phyloP scores from a whole-genome alignment of 2,329 filamentous ascomycete species.

The Metarhizium brunneum region DNA sequence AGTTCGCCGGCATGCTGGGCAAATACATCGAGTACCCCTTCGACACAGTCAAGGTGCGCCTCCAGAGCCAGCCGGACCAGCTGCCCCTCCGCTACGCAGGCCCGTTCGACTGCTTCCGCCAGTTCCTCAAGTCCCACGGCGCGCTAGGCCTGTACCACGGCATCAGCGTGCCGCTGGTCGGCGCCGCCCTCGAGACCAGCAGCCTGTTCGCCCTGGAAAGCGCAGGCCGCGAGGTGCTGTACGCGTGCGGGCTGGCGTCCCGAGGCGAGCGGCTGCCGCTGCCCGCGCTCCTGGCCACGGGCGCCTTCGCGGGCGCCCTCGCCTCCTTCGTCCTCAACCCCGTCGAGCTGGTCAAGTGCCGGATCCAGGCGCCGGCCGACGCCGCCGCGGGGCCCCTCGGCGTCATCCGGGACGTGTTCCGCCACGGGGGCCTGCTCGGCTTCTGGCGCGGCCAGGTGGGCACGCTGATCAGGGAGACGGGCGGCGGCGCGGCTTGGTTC shows the following conservation, averaged over 20 bases:
- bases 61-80: conserved; percentile 89
- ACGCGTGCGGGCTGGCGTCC: conserved; percentile 37
- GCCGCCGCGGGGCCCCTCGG: conserved; percentile 52
- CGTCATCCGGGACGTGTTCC: conserved; percentile 72
- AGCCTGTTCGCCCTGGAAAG: conserved; percentile 86
- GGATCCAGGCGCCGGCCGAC: conserved; percentile 72
- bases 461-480: conserved; percentile 87
- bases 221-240: conserved; percentile 44
- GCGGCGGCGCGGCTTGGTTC: conserved; percentile 95
- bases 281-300: conserved; percentile 66
- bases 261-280: conserved; percentile 58
- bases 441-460: conserved; percentile 96
- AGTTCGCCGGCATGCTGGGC: conserved; percentile 77
- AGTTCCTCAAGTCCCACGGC: conserved; percentile 75
- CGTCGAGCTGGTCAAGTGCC: conserved; percentile 78
- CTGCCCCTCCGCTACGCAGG: conserved; percentile 74
- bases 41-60: conserved; percentile 93
- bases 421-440: conserved; percentile 69
- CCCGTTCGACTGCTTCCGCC: conserved; percentile 85
- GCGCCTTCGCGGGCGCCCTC: conserved; percentile 77
- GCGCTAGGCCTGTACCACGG: conserved; percentile 78
- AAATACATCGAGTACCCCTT: conserved; percentile 99
- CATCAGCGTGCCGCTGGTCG: conserved; percentile 81
- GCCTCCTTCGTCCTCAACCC: conserved; percentile 89
- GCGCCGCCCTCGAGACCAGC: conserved; percentile 86